phyloP scores from a whole-genome alignment of 1,284 basidiomycete genomes.

The Trametes hirsuta region DNA sequence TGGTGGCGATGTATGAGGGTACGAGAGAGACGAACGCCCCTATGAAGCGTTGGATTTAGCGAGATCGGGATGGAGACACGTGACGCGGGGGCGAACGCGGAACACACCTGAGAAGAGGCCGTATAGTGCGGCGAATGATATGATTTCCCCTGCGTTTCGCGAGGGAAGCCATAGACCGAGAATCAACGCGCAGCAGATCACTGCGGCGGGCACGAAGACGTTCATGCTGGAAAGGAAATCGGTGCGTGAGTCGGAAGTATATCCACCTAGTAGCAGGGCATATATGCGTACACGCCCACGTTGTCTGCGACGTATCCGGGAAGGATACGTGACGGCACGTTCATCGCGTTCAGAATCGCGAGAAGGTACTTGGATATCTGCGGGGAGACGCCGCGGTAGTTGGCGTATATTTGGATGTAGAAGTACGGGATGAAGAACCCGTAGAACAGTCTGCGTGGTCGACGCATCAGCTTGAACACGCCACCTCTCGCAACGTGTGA shows the following conservation, averaged over 20 bases:
- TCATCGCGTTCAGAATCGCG: slow-evolving; percentile 64
- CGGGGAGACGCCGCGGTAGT: slow-evolving; percentile 38
- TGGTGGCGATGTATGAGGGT: slow-evolving; percentile 21
- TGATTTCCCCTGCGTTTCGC: slow-evolving; percentile 41
- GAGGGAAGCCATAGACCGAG: slow-evolving; percentile 58
- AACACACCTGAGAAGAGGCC: slow-evolving; percentile 47
- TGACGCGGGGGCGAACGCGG: background rate
- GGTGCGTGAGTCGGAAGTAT: background rate
- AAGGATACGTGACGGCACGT: slow-evolving; percentile 56
- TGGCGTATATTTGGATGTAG: slow-evolving; percentile 59
- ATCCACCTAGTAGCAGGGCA: background rate
- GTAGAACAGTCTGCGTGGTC: slow-evolving; percentile 30
- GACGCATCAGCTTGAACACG: background rate
- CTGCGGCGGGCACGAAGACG: slow-evolving; percentile 57
- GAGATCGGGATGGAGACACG: background rate
- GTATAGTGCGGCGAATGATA: slow-evolving; percentile 55
- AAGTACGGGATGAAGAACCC: slow-evolving; percentile 68
- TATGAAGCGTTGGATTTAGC: background rate
- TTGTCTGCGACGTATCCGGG: slow-evolving; percentile 64
- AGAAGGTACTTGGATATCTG: slow-evolving; percentile 51
- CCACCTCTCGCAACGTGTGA: background rate
- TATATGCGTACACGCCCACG: slow-evolving; percentile 43
- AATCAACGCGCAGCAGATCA: slow-evolving; percentile 56
- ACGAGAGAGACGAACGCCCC: slow-evolving; percentile 19
- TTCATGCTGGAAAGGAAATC: slow-evolving; percentile 45